Base-by-base conservation (phyloP, 1,139 yeast species). In the Chernovozyma sophiae-reginae region DNA sequence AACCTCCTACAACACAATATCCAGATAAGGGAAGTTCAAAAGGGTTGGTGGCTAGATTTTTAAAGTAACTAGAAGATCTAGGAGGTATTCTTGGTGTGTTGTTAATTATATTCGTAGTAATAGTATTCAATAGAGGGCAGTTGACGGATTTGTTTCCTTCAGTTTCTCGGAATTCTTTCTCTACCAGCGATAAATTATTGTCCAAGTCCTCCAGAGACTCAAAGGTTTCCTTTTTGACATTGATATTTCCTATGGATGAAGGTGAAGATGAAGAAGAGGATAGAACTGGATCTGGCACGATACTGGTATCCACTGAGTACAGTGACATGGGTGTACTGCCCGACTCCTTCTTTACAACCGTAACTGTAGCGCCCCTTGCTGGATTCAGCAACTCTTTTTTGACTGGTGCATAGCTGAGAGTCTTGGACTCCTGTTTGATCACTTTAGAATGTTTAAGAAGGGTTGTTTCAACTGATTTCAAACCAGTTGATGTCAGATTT, bases 51-150 rank as follows among this genome's bases (percentile, higher is more conserved):
- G 20, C 19, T 16, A 43, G 39, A 25, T 43, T 24, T 29, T 44
- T 37, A 28, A 44, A 44, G 23, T 33, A 35, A 3, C 30, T 34
- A 1, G 48, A 42, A 5, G 48, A 44, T 12, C 35, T 36, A 7
- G 45, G 34, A 14, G 43, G 45, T n/a, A 43, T 36, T 22, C 44
- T 33, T 16, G 28, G 27, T 14, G 15, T 16, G 10, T 10, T 7
- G 23, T 7, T 6, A 20, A 20, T 10, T 7, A 20, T 20, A 7
- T 20, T 20, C 8, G 23, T 20, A 7, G 23, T 10, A 7, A 7
- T 6, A 7, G 6, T 10, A 7, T 6, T 20, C 10, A 20, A 10
- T 10, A 20, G 23, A 6, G 6, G 23, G 6, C 10, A 7, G 8
- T 20, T 6, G 23, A 20, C 6, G 10, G 10, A 7, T 10, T 7